phyloP scores from a whole-genome alignment of 2,329 filamentous ascomycete genomes.

The Fusarium irregulare region DNA sequence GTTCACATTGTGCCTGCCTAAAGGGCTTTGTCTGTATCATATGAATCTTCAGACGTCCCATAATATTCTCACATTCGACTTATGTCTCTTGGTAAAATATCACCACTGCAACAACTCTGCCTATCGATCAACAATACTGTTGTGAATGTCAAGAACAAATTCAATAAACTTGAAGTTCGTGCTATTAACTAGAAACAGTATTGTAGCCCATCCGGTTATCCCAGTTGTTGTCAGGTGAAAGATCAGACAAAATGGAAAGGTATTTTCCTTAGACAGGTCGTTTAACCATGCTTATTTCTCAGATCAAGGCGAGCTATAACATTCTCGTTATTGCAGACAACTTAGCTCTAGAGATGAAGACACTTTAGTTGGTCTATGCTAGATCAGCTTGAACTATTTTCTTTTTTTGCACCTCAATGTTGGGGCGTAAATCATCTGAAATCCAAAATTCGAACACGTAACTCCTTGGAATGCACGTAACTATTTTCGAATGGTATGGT shows the following conservation, averaged over 20 bases:
- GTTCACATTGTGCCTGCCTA: not conserved
- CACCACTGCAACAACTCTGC: too few relatives aligned
- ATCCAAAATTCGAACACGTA: constrained; percentile 2
- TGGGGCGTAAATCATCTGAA: not conserved
- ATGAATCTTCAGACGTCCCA: not conserved
- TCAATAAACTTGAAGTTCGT: too few relatives aligned
- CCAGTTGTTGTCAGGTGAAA: not conserved
- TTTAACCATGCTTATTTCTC: not conserved
- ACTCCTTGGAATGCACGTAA: constrained; percentile 9
- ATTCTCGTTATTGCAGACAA: not conserved
- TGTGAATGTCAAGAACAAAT: too few relatives aligned
- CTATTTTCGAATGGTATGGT: constrained; percentile 38
- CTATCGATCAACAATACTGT: too few relatives aligned
- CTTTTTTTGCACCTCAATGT: not conserved
- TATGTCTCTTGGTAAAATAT: too few relatives aligned
- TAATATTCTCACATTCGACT: too few relatives aligned
- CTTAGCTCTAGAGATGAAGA: not conserved
- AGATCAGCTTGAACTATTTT: not conserved
- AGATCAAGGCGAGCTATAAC: not conserved
- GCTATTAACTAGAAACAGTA: too few relatives aligned
- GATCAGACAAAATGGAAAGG: not conserved
- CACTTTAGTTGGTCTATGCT: not conserved
- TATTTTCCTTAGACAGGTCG: not conserved
- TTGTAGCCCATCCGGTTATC: not conserved
- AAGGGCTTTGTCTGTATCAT: not conserved